These are phyloP conservation scores for Solanum bulbocastanum DNA, from an alignment of 257 asterid genomes.

Conservation along the genomic window DNA sequence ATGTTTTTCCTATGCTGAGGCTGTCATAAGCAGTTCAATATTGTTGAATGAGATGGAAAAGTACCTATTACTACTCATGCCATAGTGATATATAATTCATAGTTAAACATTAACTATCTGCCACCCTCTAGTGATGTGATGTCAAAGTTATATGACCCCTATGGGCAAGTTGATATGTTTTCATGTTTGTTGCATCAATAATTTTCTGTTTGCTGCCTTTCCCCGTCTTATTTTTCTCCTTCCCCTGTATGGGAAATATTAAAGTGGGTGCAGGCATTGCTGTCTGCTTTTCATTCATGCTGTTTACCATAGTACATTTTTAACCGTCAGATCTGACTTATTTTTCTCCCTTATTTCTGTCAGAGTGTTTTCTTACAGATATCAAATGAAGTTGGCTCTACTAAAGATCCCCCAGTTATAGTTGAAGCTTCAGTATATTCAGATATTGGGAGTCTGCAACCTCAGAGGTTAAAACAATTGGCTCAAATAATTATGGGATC, in stretches of 20 bases:
- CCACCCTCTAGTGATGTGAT: background rate
- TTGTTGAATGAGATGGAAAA: background rate
- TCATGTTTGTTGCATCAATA: background rate
- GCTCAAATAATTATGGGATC: constrained; percentile 47
- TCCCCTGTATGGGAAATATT: background rate
- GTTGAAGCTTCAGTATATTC: constrained; percentile 68
- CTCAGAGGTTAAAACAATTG: constrained; percentile 61
- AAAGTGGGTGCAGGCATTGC: background rate
- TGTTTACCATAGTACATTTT: background rate
- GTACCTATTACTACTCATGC: background rate
- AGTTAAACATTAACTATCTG: background rate
- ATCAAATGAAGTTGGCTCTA: constrained; percentile 60
- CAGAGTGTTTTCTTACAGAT: constrained; percentile 58
- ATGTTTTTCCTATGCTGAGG: background rate
- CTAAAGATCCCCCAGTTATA: constrained; percentile 63
- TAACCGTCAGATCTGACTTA: background rate
- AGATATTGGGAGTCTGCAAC: constrained; percentile 23
- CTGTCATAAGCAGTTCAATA: background rate
- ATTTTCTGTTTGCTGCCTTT: background rate
- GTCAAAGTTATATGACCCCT: background rate
- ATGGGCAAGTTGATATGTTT: background rate
- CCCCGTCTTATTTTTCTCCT: background rate
- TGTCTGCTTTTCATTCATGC: background rate
- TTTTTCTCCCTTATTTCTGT: constrained; percentile 1
- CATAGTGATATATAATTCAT: background rate